phyloP scores from a whole-genome alignment of 2,329 filamentous ascomycete species.

The Ceratocystis cubensis region DNA sequence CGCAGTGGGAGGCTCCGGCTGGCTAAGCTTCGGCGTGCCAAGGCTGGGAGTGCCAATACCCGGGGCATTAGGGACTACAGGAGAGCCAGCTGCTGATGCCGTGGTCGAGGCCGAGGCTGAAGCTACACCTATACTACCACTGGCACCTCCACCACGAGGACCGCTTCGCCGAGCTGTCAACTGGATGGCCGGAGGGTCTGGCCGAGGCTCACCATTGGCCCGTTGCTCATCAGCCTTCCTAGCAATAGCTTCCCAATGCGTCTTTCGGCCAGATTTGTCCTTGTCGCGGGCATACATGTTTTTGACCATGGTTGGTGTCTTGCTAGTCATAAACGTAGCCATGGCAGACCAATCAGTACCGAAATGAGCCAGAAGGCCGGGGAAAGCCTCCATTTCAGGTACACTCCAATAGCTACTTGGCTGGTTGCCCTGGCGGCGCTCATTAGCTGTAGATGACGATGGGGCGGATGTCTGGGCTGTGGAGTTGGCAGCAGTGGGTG shows the following conservation, averaged over 20 bases:
- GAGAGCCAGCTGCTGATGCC: conserved; percentile 13
- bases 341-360: conserved; percentile 69
- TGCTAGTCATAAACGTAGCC: conserved; percentile 67
- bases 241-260: conserved; percentile 46
- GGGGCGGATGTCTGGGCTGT: conserved; percentile 28
- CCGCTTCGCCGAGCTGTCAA: conserved; percentile 41
- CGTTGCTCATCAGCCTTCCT: conserved; percentile 47
- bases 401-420: conserved; percentile 82
- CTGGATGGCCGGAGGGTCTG: conserved; percentile 44
- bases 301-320: conserved; percentile 76
- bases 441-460: conserved; percentile 37
- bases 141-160: conserved; percentile 29
- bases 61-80: conserved; percentile 8
- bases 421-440: conserved; percentile 43
- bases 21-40: conserved; percentile 13
- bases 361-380: conserved; percentile 57
- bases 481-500: conserved; percentile 28
- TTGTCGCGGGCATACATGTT: conserved; percentile 55
- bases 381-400: conserved; percentile 66
- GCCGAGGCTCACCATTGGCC: conserved; percentile 44
- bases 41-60: conserved; percentile 13
- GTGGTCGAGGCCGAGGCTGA: conserved; percentile 17
- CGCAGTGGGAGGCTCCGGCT: conserved; percentile 16
- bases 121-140: conserved; percentile 29
- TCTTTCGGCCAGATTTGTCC: conserved; percentile 40